A percentile compares a stretch with the other conserved stretches of the same genome.
Conservation (phyloP, 371 early-diverging fungal genomes). For the Syncephalastrum contaminatum region DNA sequence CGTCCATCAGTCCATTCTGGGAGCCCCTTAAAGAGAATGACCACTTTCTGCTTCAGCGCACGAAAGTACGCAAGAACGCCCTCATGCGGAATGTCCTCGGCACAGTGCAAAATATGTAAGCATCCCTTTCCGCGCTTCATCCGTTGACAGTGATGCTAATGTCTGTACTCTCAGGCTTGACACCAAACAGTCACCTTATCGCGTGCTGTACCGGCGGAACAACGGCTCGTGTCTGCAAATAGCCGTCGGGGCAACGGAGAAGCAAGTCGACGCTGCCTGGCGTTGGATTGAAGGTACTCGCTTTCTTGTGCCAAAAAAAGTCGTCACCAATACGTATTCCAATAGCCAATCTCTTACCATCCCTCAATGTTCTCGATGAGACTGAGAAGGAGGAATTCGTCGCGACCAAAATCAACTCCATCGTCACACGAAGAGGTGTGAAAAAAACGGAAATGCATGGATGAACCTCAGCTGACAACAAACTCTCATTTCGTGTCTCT, state of each 20-base stretch:
- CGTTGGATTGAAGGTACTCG: conserved; percentile 80
- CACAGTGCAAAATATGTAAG: conserved; percentile 80
- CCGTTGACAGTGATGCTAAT: neutral
- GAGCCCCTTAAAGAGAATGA: conserved; percentile 57
- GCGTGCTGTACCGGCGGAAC: conserved; percentile 74
- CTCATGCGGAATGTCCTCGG: conserved; percentile 72
- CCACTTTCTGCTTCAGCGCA: conserved; percentile 71
- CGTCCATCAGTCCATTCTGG: conserved; percentile 52
- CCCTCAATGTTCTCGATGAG: conserved; percentile 74
- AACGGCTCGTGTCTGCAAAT: conserved; percentile 56
- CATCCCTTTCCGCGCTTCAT: neutral
- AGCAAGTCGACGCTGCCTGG: conserved; percentile 86
- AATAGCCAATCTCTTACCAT: conserved; percentile 68
- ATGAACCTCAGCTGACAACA: neutral
- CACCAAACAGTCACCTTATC: conserved; percentile 91
- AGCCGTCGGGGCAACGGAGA: conserved; percentile 77
- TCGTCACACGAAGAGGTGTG: conserved; percentile 80
- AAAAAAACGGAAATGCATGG: conserved; percentile 10
- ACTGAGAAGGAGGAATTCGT: conserved; percentile 83
- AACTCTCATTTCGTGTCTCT: conserved; percentile 3
- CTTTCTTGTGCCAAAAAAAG: neutral
- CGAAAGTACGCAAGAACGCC: conserved; percentile 57
- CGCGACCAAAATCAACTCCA: conserved; percentile 84
- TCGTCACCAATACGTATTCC: neutral
- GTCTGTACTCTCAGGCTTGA: conserved; percentile 63